These are phyloP conservation scores for Butyriboletus loyo DNA, from an alignment of 768 basidiomycete species.

Conservation along the genomic window DNA sequence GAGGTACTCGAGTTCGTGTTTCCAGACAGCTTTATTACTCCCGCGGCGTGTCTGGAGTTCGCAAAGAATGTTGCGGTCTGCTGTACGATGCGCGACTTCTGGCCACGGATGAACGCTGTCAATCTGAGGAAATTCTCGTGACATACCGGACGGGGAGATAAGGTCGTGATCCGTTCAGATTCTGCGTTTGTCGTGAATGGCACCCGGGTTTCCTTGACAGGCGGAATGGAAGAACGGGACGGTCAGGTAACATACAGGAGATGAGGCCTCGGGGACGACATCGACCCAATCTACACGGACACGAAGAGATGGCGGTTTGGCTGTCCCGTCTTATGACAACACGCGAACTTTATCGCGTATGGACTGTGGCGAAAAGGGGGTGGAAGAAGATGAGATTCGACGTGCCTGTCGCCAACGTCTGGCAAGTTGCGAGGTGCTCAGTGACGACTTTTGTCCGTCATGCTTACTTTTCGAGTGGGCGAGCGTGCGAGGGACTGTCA, in stretches of 20 bases:
- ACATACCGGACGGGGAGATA: slow-evolving; percentile 25
- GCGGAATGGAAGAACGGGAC: not conserved
- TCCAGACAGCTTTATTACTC: slow-evolving; percentile 20
- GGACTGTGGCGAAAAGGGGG: slow-evolving; percentile 27
- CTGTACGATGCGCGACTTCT: slow-evolving; percentile 15
- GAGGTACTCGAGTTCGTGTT: slow-evolving; percentile 4
- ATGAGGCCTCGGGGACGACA: slow-evolving; percentile 14
- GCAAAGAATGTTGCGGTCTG: slow-evolving; percentile 16
- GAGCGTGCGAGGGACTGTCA: slow-evolving; percentile 2
- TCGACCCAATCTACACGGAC: slow-evolving; percentile 10
- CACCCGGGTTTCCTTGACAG: slow-evolving; percentile 7
- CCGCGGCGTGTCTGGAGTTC: slow-evolving; percentile 26
- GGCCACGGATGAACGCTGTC: slow-evolving; percentile 17
- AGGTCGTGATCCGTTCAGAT: slow-evolving; percentile 32
- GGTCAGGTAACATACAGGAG: not conserved
- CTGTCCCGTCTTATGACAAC: slow-evolving; percentile 3
- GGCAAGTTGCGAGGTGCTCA: slow-evolving; percentile 6
- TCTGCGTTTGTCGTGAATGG: not conserved
- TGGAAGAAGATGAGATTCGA: slow-evolving; percentile 23
- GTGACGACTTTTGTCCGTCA: slow-evolving; percentile 2
- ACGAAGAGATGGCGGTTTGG: slow-evolving; percentile 3
- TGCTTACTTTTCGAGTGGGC: slow-evolving; percentile 21
- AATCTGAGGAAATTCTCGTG: slow-evolving; percentile 2
- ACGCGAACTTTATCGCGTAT: slow-evolving; percentile 7
- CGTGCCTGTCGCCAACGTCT: slow-evolving; percentile 12